Base-by-base conservation (phyloP, 2,329 filamentous ascomycete genomes). In the Calonectria hawksworthii region DNA sequence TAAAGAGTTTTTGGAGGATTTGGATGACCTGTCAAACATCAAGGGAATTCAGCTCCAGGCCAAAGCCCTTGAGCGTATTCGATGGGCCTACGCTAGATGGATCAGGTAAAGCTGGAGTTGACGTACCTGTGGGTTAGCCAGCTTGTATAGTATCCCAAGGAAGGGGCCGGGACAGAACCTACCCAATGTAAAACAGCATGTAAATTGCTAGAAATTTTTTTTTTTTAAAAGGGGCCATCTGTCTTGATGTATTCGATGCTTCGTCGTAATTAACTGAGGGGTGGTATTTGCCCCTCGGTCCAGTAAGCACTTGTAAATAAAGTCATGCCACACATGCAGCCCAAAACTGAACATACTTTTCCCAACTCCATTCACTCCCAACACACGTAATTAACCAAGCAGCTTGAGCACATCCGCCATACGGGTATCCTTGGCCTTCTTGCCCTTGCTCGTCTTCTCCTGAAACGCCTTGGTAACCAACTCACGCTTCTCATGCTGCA, bases 1-100 rank as follows among this genome's bases (percentile, higher is more conserved):
- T 81, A 92, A 93, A 80, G 96, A 98, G 80, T 98, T 99, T 81
- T 86, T 96, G 71, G 94, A 98, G 84, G 97, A 99, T 83, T 88
- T 98, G 41, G 92, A 94, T 74, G 96, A 98, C 81, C 88, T 99
- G 64, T 92, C 95, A 26, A 96, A 98, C 82, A 92, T 96, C 77
- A 93, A 92, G 79, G 95, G 95, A 3, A 90, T 98, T 67, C 91
- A 93, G 80, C 90, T 93, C 79, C 96, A 99, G 87, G 89, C 93
- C 74, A 93, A 92, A 83, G 94, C 96, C 54, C 87, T 98, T 69
- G 92, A 96, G 80, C 90, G 97, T 74, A 95, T 99, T 79, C 90
- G 95, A 76, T 99, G 97, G 96, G 94, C 94, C 5, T 99, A 98
- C 87, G 92, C 92, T 2, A 93, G 93, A 83, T 98, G 94, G 94